Percentiles rank a stretch among this genome's conserved stretches.
Evolutionary conservation across 2,329 filamentous ascomycete genomes (phyloP).

Genomic region (Daldinia sp.): DNA sequence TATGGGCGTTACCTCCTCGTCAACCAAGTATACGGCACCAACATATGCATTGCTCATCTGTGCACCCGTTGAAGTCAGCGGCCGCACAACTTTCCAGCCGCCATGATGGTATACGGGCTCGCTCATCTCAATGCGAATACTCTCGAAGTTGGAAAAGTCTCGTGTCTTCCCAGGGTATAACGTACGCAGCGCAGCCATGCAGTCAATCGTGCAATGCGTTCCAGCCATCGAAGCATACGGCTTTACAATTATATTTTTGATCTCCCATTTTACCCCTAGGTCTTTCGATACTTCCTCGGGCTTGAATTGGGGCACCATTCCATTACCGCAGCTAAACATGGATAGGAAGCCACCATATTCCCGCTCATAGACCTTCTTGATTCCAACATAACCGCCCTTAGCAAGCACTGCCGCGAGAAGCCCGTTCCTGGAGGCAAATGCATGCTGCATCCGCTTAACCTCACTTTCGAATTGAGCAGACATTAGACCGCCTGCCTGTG

Average conservation of each 20-base stretch:
- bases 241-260: conserved; percentile 1
- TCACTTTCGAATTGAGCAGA: conserved; percentile 58
- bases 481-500: conserved; percentile 57
- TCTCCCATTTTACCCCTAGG: conserved; percentile 48
- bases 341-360: conserved; percentile 58
- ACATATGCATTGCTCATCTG: conserved; percentile 56
- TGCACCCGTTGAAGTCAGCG: conserved; percentile 53
- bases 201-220: conserved; percentile 5
- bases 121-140: conserved; percentile 3
- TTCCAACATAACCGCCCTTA: conserved; percentile 55
- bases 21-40: conserved; percentile 54
- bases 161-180: not conserved
- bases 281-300: conserved; percentile 46
- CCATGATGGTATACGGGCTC: conserved; percentile 52
- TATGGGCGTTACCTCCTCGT: conserved; percentile 52
- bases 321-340: conserved; percentile 53
- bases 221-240: conserved; percentile 6
- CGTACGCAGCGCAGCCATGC: not conserved
- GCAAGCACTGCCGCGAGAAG: conserved; percentile 56
- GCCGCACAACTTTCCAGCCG: conserved; percentile 53
- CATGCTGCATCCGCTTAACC: conserved; percentile 61
- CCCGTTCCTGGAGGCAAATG: conserved; percentile 59
- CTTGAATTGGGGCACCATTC: conserved; percentile 26
- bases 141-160: not conserved
- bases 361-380: conserved; percentile 51